Base-by-base conservation (phyloP, 2,329 filamentous ascomycete species). In the Pseudogymnoascus sp. region DNA sequence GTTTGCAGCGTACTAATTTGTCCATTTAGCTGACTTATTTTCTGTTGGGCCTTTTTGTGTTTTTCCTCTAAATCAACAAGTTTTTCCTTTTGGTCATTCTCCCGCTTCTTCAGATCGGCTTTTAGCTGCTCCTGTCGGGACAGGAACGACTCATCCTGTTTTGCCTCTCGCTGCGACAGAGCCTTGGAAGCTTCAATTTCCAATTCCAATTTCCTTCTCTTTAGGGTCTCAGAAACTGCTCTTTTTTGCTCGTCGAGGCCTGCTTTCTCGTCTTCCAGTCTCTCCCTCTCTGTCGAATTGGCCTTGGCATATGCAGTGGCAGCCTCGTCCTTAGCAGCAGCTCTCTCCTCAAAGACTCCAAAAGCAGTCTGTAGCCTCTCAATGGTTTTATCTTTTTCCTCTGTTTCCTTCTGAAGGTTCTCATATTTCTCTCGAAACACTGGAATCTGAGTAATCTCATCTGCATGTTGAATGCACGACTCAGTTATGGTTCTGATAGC, bases 51-150 rank as follows among this genome's bases (percentile, higher is more conserved):
- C 57, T 15, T 50, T 57, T 39, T 58, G 43, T 1, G 59, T 37
- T 41, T 65, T 60, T 37, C 33, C 22, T 62, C 58, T 28, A 62
- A 22, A 30, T 58, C 58, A 25, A 33, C 43, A 7, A 59, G 38
- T 60, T 58, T 47, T 30, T 18, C 60, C 6, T 58, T 59, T n/a
- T 43, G 57, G 22, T 62, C 60, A 4, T 59, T 38, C 2, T 53
- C 61, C 35, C 47, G 58, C 47, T 57, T 43, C 28, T 59, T 58
- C 39, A 63, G 43, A 12, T 63, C 58, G 39, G 2, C 41, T 58
- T 64, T 57, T 12, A 63, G 37, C 9, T 61, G 57, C 18, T 38
- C 60, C 47, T 37, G 59, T 4, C 38, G 39, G 39, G 37, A 14
- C 18, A 38, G 41, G 30, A 53, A 30, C 15, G 12, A 36, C 33